Evolutionary conservation across 2,329 filamentous ascomycete species (phyloP).

Genomic region (Fusarium veterinarium): DNA sequence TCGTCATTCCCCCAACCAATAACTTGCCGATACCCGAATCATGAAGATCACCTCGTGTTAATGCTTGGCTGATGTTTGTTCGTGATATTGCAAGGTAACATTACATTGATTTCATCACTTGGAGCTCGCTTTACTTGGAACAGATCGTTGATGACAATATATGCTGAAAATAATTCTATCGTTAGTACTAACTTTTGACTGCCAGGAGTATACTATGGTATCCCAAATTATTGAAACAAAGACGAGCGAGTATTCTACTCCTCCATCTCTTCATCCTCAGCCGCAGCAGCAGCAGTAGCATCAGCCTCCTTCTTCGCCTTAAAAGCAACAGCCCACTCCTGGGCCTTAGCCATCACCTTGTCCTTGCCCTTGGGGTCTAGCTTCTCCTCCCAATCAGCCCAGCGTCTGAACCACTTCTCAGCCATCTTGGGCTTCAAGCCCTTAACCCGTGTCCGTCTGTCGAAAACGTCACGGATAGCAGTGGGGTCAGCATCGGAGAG

Average conservation of each 20-base stretch:
- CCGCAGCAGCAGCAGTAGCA: slow-evolving; percentile 42
- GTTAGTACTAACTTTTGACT: slow-evolving; percentile 39
- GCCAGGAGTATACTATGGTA: slow-evolving; percentile 36
- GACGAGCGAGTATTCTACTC: slow-evolving; percentile 39
- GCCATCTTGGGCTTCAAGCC: slow-evolving; percentile 84
- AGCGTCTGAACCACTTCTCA: slow-evolving; percentile 89
- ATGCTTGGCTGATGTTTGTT: slow-evolving; percentile 15
- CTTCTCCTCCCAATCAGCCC: slow-evolving; percentile 88
- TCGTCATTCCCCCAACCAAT: slow-evolving; percentile 6
- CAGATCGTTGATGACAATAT: not conserved
- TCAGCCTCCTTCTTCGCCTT: slow-evolving; percentile 58
- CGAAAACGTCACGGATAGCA: slow-evolving; percentile 80
- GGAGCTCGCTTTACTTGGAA: not conserved
- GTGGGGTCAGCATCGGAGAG: slow-evolving; percentile 66
- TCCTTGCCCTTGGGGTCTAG: slow-evolving; percentile 75
- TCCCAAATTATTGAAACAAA: slow-evolving; percentile 38
- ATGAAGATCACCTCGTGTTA: slow-evolving; percentile 21
- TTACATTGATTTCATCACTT: not conserved
- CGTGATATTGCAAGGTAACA: not conserved
- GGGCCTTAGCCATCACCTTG: slow-evolving; percentile 76
- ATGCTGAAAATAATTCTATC: slow-evolving; percentile 29
- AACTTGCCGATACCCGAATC: slow-evolving; percentile 13
- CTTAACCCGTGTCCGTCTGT: slow-evolving; percentile 77
- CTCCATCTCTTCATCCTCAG: slow-evolving; percentile 51
- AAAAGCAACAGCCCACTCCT: slow-evolving; percentile 72